Conservation (phyloP, 495 filamentous ascomycete genomes). For the Cudoniella acicularis region DNA sequence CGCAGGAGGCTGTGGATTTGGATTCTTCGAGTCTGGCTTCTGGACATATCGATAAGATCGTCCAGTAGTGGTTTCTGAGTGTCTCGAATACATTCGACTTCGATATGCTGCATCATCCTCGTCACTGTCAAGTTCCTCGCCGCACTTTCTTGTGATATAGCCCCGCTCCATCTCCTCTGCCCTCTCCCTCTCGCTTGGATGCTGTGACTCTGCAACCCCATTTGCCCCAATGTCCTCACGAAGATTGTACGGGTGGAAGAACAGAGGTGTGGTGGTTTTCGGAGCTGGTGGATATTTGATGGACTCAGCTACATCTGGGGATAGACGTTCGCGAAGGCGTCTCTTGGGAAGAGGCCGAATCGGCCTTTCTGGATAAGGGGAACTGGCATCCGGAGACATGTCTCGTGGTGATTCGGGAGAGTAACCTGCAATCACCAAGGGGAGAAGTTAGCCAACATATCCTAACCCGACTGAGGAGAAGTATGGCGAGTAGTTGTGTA, state of each 20-base stretch:
- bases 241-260: slow-evolving; percentile 63
- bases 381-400: slow-evolving; percentile 69
- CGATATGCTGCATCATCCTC: slow-evolving; percentile 32
- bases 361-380: slow-evolving; percentile 79
- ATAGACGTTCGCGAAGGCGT: slow-evolving; percentile 77
- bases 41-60: slow-evolving; percentile 29
- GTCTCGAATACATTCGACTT: slow-evolving; percentile 23
- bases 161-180: slow-evolving; percentile 26
- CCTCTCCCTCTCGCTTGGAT: slow-evolving; percentile 21
- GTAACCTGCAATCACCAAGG: slow-evolving; percentile 21
- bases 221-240: slow-evolving; percentile 34
- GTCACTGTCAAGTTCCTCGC: slow-evolving; percentile 34
- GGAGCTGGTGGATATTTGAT: slow-evolving; percentile 78
- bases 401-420: slow-evolving; percentile 25
- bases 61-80: slow-evolving; percentile 23
- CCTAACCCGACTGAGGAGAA: no score
- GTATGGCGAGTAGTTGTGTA: no score
- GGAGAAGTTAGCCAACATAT: slow-evolving; percentile 13
- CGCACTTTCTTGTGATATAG: slow-evolving; percentile 31
- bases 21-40: slow-evolving; percentile 34
- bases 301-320: slow-evolving; percentile 74
- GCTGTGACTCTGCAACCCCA: slow-evolving; percentile 16
- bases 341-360: slow-evolving; percentile 92
- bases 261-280: slow-evolving; percentile 62
- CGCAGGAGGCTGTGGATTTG: slow-evolving; percentile 40